phyloP scores from a whole-genome alignment of 441 rosid genomes.

The Viola pubescens region DNA sequence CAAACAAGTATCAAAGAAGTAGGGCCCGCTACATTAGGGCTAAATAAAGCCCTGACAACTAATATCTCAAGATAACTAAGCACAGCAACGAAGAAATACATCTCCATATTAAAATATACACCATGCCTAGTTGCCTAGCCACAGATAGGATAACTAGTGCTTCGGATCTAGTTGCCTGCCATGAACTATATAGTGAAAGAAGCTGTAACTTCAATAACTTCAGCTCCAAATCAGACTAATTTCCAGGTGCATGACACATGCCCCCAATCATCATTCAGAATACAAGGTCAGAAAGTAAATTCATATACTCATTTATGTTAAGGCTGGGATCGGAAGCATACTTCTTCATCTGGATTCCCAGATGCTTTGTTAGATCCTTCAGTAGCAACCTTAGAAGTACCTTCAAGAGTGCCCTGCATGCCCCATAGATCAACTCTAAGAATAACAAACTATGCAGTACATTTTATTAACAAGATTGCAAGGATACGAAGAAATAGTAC shows the following conservation, averaged over 20 bases:
- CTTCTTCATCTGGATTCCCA: slow-evolving; percentile 39
- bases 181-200: not conserved
- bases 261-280: slow-evolving; percentile 4
- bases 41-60: not conserved
- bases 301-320: slow-evolving; percentile 7
- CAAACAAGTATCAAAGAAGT: not conserved
- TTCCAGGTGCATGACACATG: not conserved
- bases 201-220: not conserved
- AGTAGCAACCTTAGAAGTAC: slow-evolving; percentile 25
- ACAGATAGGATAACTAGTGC: not conserved
- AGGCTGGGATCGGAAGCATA: slow-evolving; percentile 22
- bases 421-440: slow-evolving; percentile 16
- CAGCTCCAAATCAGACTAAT: slow-evolving; percentile 4
- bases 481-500: slow-evolving; percentile 26
- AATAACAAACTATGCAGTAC: slow-evolving; percentile 5
- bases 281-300: slow-evolving; percentile 5
- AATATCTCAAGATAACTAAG: not conserved
- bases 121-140: not conserved
- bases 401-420: slow-evolving; percentile 42
- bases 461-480: slow-evolving; percentile 5
- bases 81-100: not conserved
- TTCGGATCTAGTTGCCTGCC: not conserved
- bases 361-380: slow-evolving; percentile 34
- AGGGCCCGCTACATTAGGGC: not conserved
- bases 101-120: not conserved